These are phyloP conservation scores for Eleusine indica DNA, from an alignment of 176 grass and related monocot genomes.

Conservation along the genomic window DNA sequence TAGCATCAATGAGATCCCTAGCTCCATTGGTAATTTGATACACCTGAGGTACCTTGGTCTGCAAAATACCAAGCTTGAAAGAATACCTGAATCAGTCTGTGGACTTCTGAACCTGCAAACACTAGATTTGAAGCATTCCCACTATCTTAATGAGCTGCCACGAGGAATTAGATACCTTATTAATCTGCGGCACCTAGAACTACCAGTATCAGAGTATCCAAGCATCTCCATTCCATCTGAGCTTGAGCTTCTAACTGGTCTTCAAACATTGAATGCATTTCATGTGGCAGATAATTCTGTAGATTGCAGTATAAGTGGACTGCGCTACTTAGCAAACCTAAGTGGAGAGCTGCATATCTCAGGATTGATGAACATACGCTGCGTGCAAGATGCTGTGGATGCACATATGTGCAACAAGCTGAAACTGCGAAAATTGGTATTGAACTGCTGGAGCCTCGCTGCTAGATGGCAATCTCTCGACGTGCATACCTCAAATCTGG, in stretches of 20 bases:
- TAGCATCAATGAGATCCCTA: conserved; percentile 40
- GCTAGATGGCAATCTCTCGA: not conserved
- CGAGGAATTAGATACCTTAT: conserved; percentile 41
- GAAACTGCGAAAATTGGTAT: conserved; percentile 34
- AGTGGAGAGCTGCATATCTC: conserved; percentile 31
- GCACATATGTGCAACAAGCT: conserved; percentile 31
- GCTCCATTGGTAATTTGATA: conserved; percentile 39
- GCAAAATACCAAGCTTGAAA: conserved; percentile 30
- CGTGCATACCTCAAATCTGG: not conserved
- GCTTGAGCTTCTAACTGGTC: conserved; percentile 32
- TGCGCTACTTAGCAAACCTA: conserved; percentile 30
- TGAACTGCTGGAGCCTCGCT: conserved; percentile 22
- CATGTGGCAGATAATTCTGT: conserved; percentile 8
- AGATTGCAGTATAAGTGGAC: conserved; percentile 25
- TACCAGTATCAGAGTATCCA: conserved; percentile 15
- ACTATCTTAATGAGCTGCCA: conserved; percentile 36
- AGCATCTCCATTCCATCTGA: conserved; percentile 26
- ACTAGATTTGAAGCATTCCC: conserved; percentile 43
- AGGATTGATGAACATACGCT: conserved; percentile 23
- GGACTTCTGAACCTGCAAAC: conserved; percentile 50
- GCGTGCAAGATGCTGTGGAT: conserved; percentile 13
- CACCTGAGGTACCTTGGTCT: conserved; percentile 43
- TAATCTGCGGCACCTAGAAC: conserved; percentile 40
- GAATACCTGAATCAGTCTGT: conserved; percentile 42
- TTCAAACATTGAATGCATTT: conserved; percentile 43